These are phyloP conservation scores for Trichophyton benhamiae DNA, from an alignment of 2,329 filamentous ascomycete genomes.

Conservation along the genomic window DNA sequence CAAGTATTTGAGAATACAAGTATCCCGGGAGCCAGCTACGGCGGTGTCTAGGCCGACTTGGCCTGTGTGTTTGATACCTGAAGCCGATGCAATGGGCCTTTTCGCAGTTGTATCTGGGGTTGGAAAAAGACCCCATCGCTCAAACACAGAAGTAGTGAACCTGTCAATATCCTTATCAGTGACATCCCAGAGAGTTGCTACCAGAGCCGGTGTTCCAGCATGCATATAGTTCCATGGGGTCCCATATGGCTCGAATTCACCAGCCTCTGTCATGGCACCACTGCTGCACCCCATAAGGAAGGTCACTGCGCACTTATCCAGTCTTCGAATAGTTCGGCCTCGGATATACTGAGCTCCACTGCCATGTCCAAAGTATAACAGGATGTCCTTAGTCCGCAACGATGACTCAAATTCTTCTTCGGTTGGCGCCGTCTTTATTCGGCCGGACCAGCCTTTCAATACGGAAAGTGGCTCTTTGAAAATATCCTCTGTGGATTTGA, in stretches of 20 bases:
- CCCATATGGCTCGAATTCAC: constrained; percentile 82
- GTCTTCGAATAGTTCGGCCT: constrained; percentile 63
- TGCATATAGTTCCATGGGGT: constrained; percentile 87
- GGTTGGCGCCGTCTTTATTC: constrained; percentile 56
- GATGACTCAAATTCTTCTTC: constrained; percentile 64
- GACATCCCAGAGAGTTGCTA: constrained; percentile 94
- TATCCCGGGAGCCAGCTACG: constrained; percentile 58
- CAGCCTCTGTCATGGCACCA: constrained; percentile 64
- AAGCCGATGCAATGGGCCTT: background rate
- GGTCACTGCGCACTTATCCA: constrained; percentile 66
- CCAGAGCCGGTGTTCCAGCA: constrained; percentile 71
- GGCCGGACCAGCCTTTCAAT: constrained; percentile 49
- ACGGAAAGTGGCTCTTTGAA: constrained; percentile 55
- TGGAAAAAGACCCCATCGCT: constrained; percentile 70
- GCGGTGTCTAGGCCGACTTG: constrained; percentile 49
- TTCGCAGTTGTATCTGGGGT: background rate
- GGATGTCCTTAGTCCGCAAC: constrained; percentile 54
- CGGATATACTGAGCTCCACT: constrained; percentile 91
- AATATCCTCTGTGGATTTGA: constrained; percentile 63
- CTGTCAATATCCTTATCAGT: constrained; percentile 96
- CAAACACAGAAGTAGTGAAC: constrained; percentile 66
- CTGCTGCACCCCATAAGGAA: constrained; percentile 94
- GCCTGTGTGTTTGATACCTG: background rate
- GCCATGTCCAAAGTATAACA: constrained; percentile 94
- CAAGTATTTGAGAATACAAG: constrained; percentile 79